These are phyloP conservation scores for Lagenaria siceraria DNA, from an alignment of 306 rosid species.

Conservation along the genomic window DNA sequence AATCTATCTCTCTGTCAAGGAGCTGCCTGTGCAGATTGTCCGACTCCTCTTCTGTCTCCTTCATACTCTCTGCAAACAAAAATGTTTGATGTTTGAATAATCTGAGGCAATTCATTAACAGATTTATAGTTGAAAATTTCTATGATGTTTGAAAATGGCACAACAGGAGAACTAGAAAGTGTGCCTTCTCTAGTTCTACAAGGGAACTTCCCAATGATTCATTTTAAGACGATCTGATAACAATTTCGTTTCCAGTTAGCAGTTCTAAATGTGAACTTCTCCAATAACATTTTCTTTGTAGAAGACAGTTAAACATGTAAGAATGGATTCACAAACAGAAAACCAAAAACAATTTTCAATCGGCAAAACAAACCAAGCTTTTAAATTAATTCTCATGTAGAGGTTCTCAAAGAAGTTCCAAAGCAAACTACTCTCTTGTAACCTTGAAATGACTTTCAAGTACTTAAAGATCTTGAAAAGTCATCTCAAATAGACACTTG, in stretches of 20 bases:
- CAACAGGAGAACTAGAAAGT: neutral
- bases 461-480: no score
- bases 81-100: neutral
- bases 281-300: neutral
- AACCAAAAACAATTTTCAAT: no score
- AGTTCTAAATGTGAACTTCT: neutral
- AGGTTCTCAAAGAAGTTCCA: neutral
- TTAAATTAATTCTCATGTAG: neutral
- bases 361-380: neutral
- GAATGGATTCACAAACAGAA: no score
- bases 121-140: neutral
- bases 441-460: no score
- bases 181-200: neutral
- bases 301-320: no score
- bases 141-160: neutral
- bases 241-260: neutral
- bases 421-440: neutral
- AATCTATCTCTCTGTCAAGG: constrained; percentile 53
- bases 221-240: neutral
- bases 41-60: constrained; percentile 71
- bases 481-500: neutral
- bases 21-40: constrained; percentile 61
- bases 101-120: neutral
- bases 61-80: constrained; percentile 52
- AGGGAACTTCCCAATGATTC: neutral